Base-by-base conservation (phyloP, 768 basidiomycete species). In the Lactifluus hygrophoroides region DNA sequence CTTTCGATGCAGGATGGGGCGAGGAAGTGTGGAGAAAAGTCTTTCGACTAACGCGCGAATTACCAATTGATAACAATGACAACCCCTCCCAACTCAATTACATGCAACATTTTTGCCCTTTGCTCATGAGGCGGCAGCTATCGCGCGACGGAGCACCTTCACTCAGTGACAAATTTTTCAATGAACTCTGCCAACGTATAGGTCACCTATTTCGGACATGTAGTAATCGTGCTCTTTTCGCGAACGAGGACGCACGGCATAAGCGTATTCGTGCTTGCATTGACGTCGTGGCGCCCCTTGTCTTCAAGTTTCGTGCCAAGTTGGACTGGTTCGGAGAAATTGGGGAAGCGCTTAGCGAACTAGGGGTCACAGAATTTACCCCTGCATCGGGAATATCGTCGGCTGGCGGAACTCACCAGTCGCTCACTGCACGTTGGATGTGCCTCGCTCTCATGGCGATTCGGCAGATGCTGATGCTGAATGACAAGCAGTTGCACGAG, bases 281-380 rank as follows among this genome's bases (percentile, higher is more conserved):
- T 1, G 54, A 56, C 17, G 35, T 46, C 3, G 46, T 46, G 46
- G 54, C 54, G 9, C 48, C 34, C 5, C 46, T 56, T 11, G 35
- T 56, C n/a, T 56, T 46, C 38, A 23, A 35, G 5, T 40, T 27
- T 23, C 14, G 1, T 30, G 45, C 28, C 17, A n/a, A 27, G 30
- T 38, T 56, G 27, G 45, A n/a, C 14, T 40, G 46, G 37, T 48
- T 56, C 10, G 54, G 46, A 56, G 45, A 48, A 8, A 23, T 54
- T 6, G 19, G 45, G 4, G 28, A 38, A 23, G 1, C 40, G 1
- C 37, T 56, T 27, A 38, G 46, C 37, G 54, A 37, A 40, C 27
- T 56, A 21, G 46, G 47, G 10, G 8, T 19, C 3, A 44, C 45
- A 13, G 28, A 40, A 34, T 1, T 16, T 2, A 17, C 37, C 27